These are phyloP conservation scores for Candida boleticola DNA, from an alignment of 805 yeast species.

Conservation along the genomic window DNA sequence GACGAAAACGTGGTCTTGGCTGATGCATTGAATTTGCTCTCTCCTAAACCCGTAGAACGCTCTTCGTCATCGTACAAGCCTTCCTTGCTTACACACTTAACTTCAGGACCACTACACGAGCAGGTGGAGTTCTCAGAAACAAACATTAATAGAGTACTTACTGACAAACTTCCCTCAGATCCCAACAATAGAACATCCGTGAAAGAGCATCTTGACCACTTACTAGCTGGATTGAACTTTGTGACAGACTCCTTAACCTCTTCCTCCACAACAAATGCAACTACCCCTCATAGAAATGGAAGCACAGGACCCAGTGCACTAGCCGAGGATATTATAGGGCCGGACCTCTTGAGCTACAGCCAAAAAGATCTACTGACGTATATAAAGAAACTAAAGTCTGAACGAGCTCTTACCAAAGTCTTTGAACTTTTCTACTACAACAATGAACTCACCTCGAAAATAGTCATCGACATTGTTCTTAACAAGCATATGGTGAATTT, in stretches of 20 bases:
- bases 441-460: constrained; percentile 21
- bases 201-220: constrained; percentile 14
- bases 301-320: too few relatives aligned
- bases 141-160: background rate
- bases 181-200: constrained; percentile 8
- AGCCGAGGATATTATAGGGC: too few relatives aligned
- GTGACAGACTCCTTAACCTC: background rate
- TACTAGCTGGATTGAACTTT: constrained; percentile 26
- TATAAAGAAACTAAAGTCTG: constrained; percentile 16
- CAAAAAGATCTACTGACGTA: constrained; percentile 17
- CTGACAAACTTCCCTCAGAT: background rate
- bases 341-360: constrained; percentile 13
- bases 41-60: constrained; percentile 15
- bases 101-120: background rate
- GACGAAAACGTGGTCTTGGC: constrained; percentile 23
- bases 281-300: too few relatives aligned
- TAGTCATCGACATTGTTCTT: constrained; percentile 25
- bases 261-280: too few relatives aligned
- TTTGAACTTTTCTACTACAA: constrained; percentile 24
- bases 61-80: constrained; percentile 25
- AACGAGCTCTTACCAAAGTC: constrained; percentile 20
- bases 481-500: constrained; percentile 24
- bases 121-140: background rate
- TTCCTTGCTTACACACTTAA: constrained; percentile 27
- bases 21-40: constrained; percentile 35